Evolutionary conservation across 2,329 filamentous ascomycete genomes (phyloP).

Genomic region (Cryphonectria naterciae): DNA sequence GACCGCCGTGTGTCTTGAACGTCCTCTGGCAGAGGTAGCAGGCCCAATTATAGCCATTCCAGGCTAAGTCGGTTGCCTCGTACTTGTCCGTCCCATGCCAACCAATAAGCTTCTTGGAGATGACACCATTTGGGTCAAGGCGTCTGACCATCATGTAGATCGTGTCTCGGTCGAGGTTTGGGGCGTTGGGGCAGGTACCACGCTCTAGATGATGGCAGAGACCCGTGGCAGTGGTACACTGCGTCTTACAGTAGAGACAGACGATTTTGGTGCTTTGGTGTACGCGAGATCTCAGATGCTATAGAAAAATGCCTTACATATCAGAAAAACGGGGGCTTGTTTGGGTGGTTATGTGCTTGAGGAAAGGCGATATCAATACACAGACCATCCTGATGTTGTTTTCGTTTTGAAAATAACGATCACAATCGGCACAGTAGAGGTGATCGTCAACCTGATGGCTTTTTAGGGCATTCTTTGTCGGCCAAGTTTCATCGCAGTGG

Average conservation of each 20-base stretch:
- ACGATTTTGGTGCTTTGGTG: conserved; percentile 50
- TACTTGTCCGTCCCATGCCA: conserved; percentile 44
- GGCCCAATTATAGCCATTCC: conserved; percentile 50
- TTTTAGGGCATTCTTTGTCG: not conserved
- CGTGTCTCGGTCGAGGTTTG: conserved; percentile 49
- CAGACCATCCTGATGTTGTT: conserved; percentile 40
- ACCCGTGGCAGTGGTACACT: conserved; percentile 56
- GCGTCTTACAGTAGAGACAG: conserved; percentile 60
- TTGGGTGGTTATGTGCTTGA: not conserved
- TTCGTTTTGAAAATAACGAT: conserved; percentile 2
- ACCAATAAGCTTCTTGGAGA: conserved; percentile 57
- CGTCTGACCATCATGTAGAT: conserved; percentile 51
- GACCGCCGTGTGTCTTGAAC: conserved; percentile 41
- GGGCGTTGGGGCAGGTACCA: conserved; percentile 53
- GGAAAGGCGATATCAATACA: conserved; percentile 11
- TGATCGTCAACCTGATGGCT: conserved; percentile 23
- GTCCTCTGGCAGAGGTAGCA: conserved; percentile 58
- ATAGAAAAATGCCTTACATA: not conserved
- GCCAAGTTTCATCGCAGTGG: conserved; percentile 15
- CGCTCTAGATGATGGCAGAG: conserved; percentile 60
- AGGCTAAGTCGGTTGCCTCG: conserved; percentile 45
- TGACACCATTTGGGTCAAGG: conserved; percentile 50
- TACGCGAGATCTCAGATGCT: conserved; percentile 59
- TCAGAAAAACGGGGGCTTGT: not conserved
- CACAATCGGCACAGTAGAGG: conserved; percentile 23